Conservation (phyloP, 257 asterid species). For the Buddleja alternifolia region DNA sequence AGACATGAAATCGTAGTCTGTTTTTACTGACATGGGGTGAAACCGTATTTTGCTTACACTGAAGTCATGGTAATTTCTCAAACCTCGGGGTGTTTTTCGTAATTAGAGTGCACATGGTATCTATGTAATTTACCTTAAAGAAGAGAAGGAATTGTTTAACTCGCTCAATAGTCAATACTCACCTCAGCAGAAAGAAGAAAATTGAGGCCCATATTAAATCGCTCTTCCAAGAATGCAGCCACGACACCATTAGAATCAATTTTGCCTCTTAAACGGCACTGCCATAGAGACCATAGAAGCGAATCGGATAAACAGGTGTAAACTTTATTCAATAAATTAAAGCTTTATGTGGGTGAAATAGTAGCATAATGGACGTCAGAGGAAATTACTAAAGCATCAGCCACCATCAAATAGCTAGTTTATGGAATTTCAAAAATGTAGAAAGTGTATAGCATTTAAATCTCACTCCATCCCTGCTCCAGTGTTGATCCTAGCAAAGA, state of each 20-base stretch:
- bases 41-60: too few species aligned
- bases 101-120: too few species aligned
- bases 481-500: background rate
- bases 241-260: constrained; percentile 78
- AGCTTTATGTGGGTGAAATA: background rate
- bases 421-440: background rate
- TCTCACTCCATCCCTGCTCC: background rate
- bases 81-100: too few species aligned
- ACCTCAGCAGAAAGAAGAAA: constrained; percentile 91
- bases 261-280: constrained; percentile 91
- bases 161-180: constrained; percentile 10
- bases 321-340: background rate
- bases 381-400: background rate
- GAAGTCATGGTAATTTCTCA: too few species aligned
- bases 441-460: background rate
- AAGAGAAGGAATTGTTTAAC: background rate
- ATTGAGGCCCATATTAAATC: constrained; percentile 76
- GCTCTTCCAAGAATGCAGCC: constrained; percentile 73
- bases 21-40: too few species aligned
- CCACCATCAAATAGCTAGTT: background rate
- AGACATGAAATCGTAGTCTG: too few species aligned
- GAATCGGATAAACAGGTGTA: constrained; percentile 7
- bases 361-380: background rate
- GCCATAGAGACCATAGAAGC: constrained; percentile 25
- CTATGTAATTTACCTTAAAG: background rate